Base-by-base conservation (phyloP, 768 basidiomycete genomes). In the Saitozyma podzolica region DNA sequence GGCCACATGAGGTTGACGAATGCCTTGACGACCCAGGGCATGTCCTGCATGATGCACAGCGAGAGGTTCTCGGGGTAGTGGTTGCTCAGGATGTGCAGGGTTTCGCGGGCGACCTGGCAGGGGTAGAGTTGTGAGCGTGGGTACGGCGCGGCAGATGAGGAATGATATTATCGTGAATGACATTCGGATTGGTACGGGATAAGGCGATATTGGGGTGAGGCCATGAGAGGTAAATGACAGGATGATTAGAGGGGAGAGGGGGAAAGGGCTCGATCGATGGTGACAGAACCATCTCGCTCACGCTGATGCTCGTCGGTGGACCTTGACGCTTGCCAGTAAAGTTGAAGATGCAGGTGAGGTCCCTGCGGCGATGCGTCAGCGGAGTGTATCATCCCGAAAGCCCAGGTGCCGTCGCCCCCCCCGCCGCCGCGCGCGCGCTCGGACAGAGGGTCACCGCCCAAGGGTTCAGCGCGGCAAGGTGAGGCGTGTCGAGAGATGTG, bases 1-100 rank as follows among this genome's bases (percentile, higher is more conserved):
- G 78, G 78, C 78, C 78, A 79, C 61, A 79, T 68, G 40, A 79
- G 59, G 49, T 75, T 77, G 54, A 79, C 54, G 50, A 79, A 73
- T 9, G 63, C 49, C 54, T 68, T 73, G 51, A 73, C 68, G 3
- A 79, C 39, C 70, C 75, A 76, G 9, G 74, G 73, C 43, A 77
- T 59, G 37, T 71, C 59, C 40, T 67, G 68, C 40, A 79, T 71
- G 8, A 62, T 56, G 29, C 60, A 64, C 3, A 64, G 45, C n/a
- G 67, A 61, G n/a, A 79, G 64, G 9, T 59, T 75, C 50, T 76
- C 78, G 50, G 76, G 76, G 54, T 79, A 79, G 48, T 76, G 61
- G 8, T 60, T 39, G 19, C 69, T 64, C 6, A 68, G 59, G 56
- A 70, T 76, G 59, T 69, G 64, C 19, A 70, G 56, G 40, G 69